phyloP scores from a whole-genome alignment of 1,284 basidiomycete species.

The Exobasidium cylindrosporum region DNA sequence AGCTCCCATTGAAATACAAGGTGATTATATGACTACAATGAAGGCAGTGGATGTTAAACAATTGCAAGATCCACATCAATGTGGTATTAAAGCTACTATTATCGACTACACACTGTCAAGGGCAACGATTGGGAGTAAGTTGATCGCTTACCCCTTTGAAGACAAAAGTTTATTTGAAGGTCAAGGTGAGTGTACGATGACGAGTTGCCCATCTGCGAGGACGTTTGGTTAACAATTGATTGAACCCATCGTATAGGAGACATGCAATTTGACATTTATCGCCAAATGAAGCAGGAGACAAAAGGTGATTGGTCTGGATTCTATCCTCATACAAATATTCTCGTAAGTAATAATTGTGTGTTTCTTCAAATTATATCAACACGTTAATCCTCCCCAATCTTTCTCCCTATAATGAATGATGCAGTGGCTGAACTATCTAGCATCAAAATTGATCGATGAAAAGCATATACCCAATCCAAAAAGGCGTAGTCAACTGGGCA shows the following conservation, averaged over 20 bases:
- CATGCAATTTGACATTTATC: slow-evolving; percentile 91
- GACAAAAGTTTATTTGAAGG: slow-evolving; percentile 55
- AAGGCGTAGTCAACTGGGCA: not conserved
- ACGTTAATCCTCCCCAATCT: too few species aligned
- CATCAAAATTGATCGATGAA: slow-evolving; percentile 64
- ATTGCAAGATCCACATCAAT: slow-evolving; percentile 36
- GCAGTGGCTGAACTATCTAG: slow-evolving; percentile 80
- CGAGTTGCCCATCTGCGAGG: too few species aligned
- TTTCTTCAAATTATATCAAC: too few species aligned
- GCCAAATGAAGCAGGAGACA: slow-evolving; percentile 67
- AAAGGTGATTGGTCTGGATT: slow-evolving; percentile 69
- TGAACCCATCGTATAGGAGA: slow-evolving; percentile 66
- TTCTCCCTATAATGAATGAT: too few species aligned
- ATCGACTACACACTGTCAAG: slow-evolving; percentile 93
- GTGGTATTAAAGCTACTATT: slow-evolving; percentile 73
- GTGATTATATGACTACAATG: not conserved
- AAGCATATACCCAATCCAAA: slow-evolving; percentile 1
- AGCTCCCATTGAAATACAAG: slow-evolving; percentile 56
- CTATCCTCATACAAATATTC: slow-evolving; percentile 78
- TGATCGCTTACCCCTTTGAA: slow-evolving; percentile 48
- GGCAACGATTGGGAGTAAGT: slow-evolving; percentile 20
- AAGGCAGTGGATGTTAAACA: slow-evolving; percentile 50
- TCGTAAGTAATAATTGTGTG: slow-evolving; percentile 64
- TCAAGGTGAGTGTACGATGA: slow-evolving; percentile 23
- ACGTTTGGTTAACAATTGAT: too few species aligned